Base-by-base conservation (phyloP, 768 basidiomycete species). In the Xerocomellus intermedius region DNA sequence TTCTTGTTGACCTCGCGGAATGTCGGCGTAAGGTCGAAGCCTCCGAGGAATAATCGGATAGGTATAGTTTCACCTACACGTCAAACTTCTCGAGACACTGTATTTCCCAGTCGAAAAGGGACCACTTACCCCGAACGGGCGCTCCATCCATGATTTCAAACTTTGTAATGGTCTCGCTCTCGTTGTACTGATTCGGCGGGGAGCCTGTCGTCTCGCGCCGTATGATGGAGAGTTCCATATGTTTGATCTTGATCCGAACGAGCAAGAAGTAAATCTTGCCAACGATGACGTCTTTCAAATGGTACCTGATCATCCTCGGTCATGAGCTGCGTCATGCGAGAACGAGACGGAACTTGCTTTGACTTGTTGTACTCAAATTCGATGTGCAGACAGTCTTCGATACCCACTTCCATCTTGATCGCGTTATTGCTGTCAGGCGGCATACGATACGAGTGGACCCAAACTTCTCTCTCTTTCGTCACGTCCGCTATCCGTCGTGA, bases 311-410 rank as follows among this genome's bases (percentile, higher is more conserved):
- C 16, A 37, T 41, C 8, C 32, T 32, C 38, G 17, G 56, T 50
- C 54, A 61, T 30, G 35, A 36, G 19, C 44, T 14, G 14, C 48
- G 12, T 37, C 41, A 41, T 17, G 52, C n/a, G 42, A 35, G 30
- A 19, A 42, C 19, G 6, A 33, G 19, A 39, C 5, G 1, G 17
- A 14, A 78, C 89, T 60, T 55, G 92, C 96, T 99, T 98, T 53
- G 95, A 96, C 71, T 98, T 98, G 80, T 99, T 98, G 76, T 99
- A 98, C 75, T 98, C 97, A 61, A 98, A 98, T 69, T 98, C 97
- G 64, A 98, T 99, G 70, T 98, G 96, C 64, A 98, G 73, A 71
- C 97, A 98, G 67, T 98, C 97, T 70, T 98, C 97, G 56, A 99
- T 99, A 8, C 97, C 97, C 36, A 98, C 97, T 75, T 98, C 97